phyloP scores from a whole-genome alignment of 352 stramenopile species.

The Hyaloperonospora arabidopsidis region DNA sequence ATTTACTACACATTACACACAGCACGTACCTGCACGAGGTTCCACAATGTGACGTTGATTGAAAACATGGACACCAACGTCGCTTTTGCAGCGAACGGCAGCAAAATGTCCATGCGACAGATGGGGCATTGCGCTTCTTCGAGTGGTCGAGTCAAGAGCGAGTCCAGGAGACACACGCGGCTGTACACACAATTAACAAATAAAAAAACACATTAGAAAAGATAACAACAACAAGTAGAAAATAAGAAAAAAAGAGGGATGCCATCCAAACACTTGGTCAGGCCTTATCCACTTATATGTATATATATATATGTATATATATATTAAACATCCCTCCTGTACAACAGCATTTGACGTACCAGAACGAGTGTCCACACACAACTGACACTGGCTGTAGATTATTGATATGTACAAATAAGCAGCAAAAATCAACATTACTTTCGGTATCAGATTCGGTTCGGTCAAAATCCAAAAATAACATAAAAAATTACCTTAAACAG shows the following conservation, averaged over 20 bases:
- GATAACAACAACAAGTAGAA: not conserved
- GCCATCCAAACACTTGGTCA: not conserved
- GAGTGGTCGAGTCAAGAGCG: constrained; percentile 34
- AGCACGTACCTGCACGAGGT: constrained; percentile 46
- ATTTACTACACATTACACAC: not conserved
- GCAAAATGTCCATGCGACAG: constrained; percentile 37
- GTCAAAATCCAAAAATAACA: not conserved
- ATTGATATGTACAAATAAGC: not conserved
- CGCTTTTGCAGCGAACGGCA: constrained; percentile 18
- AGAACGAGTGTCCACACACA: constrained; percentile 48
- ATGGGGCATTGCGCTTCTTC: constrained; percentile 45
- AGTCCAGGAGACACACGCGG: constrained; percentile 46
- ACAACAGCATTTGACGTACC: constrained; percentile 18
- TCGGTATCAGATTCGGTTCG: not conserved
- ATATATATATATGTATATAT: too few relatives aligned
- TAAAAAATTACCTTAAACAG: constrained; percentile 38
- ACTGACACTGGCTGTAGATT: constrained; percentile 32
- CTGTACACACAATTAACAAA: constrained; percentile 14
- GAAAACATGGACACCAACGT: constrained; percentile 33
- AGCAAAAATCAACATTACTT: not conserved
- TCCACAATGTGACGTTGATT: constrained; percentile 69
- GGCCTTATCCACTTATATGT: not conserved
- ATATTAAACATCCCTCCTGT: too few relatives aligned
- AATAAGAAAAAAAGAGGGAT: not conserved
- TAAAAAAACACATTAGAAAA: too few relatives aligned